phyloP scores from a whole-genome alignment of 1,139 yeast genomes.

The Candida albicans region DNA sequence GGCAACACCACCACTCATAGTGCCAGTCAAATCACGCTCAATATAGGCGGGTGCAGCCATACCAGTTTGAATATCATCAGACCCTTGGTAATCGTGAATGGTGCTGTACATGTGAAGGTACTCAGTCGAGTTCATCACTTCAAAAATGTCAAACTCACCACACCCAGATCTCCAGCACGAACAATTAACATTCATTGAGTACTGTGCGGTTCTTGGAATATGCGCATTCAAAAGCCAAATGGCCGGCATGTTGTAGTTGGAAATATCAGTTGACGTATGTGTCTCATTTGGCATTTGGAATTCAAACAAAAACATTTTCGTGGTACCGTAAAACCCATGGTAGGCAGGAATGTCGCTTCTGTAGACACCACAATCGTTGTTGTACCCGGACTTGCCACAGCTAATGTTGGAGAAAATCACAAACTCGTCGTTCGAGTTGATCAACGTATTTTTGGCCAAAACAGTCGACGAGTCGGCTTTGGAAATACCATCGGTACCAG shows the following conservation, averaged over 20 bases:
- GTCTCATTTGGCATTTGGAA: conserved; percentile 84
- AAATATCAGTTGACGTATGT: conserved; percentile 34
- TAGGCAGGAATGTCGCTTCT: conserved; percentile 85
- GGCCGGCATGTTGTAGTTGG: conserved; percentile 88
- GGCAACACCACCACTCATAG: conserved; percentile 70
- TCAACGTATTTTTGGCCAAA: conserved; percentile 56
- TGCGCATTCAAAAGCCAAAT: conserved; percentile 93
- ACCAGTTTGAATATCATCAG: conserved; percentile 58
- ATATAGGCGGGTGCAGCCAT: conserved; percentile 58
- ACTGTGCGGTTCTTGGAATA: conserved; percentile 92
- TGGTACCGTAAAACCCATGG: conserved; percentile 81
- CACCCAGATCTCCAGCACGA: conserved; percentile 98
- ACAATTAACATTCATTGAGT: conserved; percentile 62
- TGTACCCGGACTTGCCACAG: conserved; percentile 52
- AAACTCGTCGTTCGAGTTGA: conserved; percentile 74
- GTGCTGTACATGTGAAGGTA: conserved; percentile 59
- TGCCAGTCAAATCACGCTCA: conserved; percentile 46
- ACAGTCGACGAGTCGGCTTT: conserved; percentile 63
- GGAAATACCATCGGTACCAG: conserved; percentile 69
- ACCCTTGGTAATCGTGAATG: conserved; percentile 73
- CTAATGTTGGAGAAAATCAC: conserved; percentile 68
- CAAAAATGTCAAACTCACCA: conserved; percentile 94
- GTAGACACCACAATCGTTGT: conserved; percentile 81
- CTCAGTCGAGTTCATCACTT: conserved; percentile 53
- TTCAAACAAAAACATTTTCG: conserved; percentile 86